Base-by-base conservation (phyloP, 176 grass and related monocot species). In the Olyra latifolia region DNA sequence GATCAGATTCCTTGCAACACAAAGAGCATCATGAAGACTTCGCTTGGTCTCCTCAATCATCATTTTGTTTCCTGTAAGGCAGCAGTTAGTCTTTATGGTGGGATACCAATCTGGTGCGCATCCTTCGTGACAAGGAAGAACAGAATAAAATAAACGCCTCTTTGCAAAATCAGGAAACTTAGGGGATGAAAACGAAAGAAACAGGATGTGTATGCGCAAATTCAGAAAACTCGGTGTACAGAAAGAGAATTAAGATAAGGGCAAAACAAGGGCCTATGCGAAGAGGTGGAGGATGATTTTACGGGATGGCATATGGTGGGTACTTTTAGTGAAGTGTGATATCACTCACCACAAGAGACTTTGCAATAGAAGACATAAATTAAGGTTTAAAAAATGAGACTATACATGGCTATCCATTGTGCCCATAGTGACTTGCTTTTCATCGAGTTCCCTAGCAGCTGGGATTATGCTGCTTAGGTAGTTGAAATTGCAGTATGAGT, bases 1-100 rank as follows among this genome's bases (percentile, higher is more conserved):
- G 28, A 94, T 93, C 62, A 98, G 87, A 94, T 98, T 98, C 62
- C 92, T 98, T 8, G 95, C 92, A 50, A 94, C 92, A 71, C 92
- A 98, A 60, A 92, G 85, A 74, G 92, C 80, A 50, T 98, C 89
- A 44, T 92, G 95, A 67, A 94, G 23, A 88, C 89, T 98, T 62
- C 92, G 73, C 82, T 98, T 98, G 23, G 95, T 90, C 66, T 98
- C 92, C 60, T 98, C 92, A 83, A 94, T 92, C 52, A 98, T 80
- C 95, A 98, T 94, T 76, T 98, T 94, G 77, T 94, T 94, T 55
- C 95, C 95, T 98, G 69, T 25, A 78, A 0, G 52, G 23, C 25
- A 76, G 23, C 17, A n/a, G 75, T 27, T 64, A 65, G 6, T 63
- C 48, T 30, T 39, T 52, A 61, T 59, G 10, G 41, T 20, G 67